phyloP scores from a whole-genome alignment of 73 alveolate species.

The Blepharisma japonicum region DNA sequence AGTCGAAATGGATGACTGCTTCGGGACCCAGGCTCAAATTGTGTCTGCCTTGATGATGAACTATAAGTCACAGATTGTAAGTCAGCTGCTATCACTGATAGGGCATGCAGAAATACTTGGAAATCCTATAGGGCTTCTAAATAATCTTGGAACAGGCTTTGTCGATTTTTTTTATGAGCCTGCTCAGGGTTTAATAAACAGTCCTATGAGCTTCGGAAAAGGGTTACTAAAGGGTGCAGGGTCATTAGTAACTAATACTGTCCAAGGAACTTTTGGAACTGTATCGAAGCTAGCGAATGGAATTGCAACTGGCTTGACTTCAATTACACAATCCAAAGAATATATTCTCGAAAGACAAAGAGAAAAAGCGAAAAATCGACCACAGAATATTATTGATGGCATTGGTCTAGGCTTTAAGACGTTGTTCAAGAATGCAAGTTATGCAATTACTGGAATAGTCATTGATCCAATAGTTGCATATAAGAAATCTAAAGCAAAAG shows the following conservation, averaged over 20 bases:
- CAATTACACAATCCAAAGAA: slow-evolving; percentile 76
- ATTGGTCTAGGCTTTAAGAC: slow-evolving; percentile 77
- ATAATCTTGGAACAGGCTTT: slow-evolving; percentile 91
- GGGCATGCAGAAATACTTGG: slow-evolving; percentile 90
- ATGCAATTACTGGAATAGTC: slow-evolving; percentile 92
- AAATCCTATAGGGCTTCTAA: slow-evolving; percentile 87
- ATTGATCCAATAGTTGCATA: slow-evolving; percentile 87
- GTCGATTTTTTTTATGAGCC: slow-evolving; percentile 94
- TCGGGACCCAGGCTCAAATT: slow-evolving; percentile 61
- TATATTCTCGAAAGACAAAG: slow-evolving; percentile 80
- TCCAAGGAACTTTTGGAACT: slow-evolving; percentile 89
- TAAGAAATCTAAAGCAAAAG: slow-evolving; percentile 76
- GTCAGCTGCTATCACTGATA: slow-evolving; percentile 49
- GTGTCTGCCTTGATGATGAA: slow-evolving; percentile 48
- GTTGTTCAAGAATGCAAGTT: slow-evolving; percentile 52
- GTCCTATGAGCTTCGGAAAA: slow-evolving; percentile 88
- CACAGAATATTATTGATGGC: slow-evolving; percentile 89
- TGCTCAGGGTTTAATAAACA: slow-evolving; percentile 82
- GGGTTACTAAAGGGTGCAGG: slow-evolving; percentile 94
- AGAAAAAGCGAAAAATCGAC: slow-evolving; percentile 68
- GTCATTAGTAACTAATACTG: slow-evolving; percentile 83
- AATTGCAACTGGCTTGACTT: slow-evolving; percentile 72
- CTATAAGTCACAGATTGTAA: slow-evolving; percentile 54
- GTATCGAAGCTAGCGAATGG: slow-evolving; percentile 82
- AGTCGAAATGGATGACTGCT: slow-evolving; percentile 55